Evolutionary conservation across 2,329 filamentous ascomycete genomes (phyloP).

Genomic region (Macrophomina pseudophaseolina): DNA sequence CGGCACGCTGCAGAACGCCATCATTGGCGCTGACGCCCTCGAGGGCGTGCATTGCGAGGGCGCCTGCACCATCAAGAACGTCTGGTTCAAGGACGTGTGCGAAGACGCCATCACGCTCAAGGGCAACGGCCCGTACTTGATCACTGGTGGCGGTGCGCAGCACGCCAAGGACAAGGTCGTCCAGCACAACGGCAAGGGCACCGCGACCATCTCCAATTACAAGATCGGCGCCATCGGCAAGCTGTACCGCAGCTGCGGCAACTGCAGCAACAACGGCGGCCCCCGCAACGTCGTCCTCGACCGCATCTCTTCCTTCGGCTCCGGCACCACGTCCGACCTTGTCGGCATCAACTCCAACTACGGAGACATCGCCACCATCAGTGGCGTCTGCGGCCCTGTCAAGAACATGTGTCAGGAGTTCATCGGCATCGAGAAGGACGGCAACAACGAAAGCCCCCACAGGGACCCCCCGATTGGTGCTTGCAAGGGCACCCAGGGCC

Average conservation of each 20-base stretch:
- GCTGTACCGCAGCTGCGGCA: conserved; percentile 39
- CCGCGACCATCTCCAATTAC: conserved; percentile 40
- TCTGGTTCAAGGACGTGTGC: conserved; percentile 42
- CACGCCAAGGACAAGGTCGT: conserved; percentile 39
- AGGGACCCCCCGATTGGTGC: no score
- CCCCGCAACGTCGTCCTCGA: conserved; percentile 48
- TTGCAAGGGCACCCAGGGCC: no score
- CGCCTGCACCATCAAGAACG: conserved; percentile 51
- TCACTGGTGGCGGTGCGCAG: conserved; percentile 34
- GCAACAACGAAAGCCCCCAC: no score
- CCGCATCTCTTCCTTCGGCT: conserved; percentile 32
- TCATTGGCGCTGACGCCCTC: conserved; percentile 52
- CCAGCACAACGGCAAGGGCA: conserved; percentile 41
- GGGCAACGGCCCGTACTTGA: conserved; percentile 35
- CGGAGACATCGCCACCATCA: conserved; percentile 41
- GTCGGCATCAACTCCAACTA: conserved; percentile 55
- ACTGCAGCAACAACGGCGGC: conserved; percentile 37
- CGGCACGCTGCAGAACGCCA: conserved; percentile 54
- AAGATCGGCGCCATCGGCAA: conserved; percentile 36
- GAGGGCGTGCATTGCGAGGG: conserved; percentile 59
- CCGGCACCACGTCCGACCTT: conserved; percentile 32
- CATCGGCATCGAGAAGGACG: no score
- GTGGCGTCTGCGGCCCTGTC: no score
- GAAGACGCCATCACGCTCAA: conserved; percentile 43
- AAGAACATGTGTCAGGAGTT: no score